These are phyloP conservation scores for Lentinula detonsa DNA, from an alignment of 768 basidiomycete genomes.

Conservation along the genomic window DNA sequence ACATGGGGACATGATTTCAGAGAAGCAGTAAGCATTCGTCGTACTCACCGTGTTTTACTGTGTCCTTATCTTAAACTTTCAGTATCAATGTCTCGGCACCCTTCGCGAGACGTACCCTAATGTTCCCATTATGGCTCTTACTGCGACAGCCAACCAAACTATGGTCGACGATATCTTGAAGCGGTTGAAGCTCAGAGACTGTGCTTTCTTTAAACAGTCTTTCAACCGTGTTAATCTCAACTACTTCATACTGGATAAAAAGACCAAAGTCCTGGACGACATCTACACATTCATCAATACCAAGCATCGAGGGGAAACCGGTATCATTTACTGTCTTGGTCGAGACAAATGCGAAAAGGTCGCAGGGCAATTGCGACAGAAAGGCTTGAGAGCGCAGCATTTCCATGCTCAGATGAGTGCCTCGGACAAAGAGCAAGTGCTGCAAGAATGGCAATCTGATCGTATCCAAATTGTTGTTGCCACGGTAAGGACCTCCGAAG, in stretches of 20 bases:
- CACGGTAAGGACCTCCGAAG: slow-evolving; percentile 50
- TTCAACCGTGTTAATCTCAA: slow-evolving; percentile 92
- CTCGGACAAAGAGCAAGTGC: slow-evolving; percentile 55
- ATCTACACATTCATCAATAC: slow-evolving; percentile 66
- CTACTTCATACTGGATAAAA: slow-evolving; percentile 52
- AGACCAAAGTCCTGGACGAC: slow-evolving; percentile 41
- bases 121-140: slow-evolving; percentile 93
- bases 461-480: slow-evolving; percentile 82
- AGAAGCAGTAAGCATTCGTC: slow-evolving; percentile 50
- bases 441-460: slow-evolving; percentile 70
- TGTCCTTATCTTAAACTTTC: not conserved
- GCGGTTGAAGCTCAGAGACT: slow-evolving; percentile 55
- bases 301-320: slow-evolving; percentile 52
- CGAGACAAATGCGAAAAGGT: slow-evolving; percentile 76
- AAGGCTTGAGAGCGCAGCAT: slow-evolving; percentile 60
- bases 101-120: slow-evolving; percentile 71
- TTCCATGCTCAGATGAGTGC: slow-evolving; percentile 80
- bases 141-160: slow-evolving; percentile 84
- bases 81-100: slow-evolving; percentile 66
- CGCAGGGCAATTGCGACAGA: slow-evolving; percentile 58
- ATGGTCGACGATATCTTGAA: slow-evolving; percentile 75
- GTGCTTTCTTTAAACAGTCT: slow-evolving; percentile 66
- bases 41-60: not conserved
- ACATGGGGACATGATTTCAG: slow-evolving; percentile 95
- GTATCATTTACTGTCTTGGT: slow-evolving; percentile 81